Conservation (phyloP, 352 stramenopile species). For the Thraustochytrium sp. region DNA sequence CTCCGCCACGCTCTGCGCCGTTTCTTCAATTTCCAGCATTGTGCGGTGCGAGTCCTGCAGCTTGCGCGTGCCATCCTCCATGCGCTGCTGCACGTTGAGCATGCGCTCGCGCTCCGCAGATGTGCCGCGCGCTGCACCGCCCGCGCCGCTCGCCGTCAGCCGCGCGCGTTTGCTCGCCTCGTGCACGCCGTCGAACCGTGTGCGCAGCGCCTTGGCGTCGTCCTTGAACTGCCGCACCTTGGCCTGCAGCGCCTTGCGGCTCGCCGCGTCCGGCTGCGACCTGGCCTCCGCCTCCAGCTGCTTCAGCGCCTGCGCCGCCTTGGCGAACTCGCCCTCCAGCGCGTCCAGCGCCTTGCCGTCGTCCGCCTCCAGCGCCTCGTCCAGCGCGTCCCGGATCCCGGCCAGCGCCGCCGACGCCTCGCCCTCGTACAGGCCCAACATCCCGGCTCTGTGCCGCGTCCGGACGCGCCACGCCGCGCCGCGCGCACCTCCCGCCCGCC, state of each 20-base stretch:
- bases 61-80: conserved; percentile 16
- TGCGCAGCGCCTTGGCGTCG: conserved; percentile 23
- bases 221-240: conserved; percentile 36
- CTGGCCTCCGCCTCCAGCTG: conserved; percentile 30
- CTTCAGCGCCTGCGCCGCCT: neutral
- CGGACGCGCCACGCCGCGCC: no score
- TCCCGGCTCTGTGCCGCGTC: neutral
- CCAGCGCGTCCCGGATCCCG: neutral
- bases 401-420: neutral
- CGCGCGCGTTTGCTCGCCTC: neutral
- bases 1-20: conserved; percentile 8
- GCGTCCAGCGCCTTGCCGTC: neutral
- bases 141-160: neutral
- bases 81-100: conserved; percentile 12
- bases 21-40: conserved; percentile 37
- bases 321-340: conserved; percentile 8
- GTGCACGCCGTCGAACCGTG: neutral
- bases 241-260: conserved; percentile 26
- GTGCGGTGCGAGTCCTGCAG: conserved; percentile 24
- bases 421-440: conserved; percentile 18
- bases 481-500: no score
- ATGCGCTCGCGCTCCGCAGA: neutral
- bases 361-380: neutral
- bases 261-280: neutral
- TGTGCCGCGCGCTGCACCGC: neutral